Evolutionary conservation across 2,329 filamentous ascomycete species (phyloP).

Genomic region (Orbilia ellipsospora): DNA sequence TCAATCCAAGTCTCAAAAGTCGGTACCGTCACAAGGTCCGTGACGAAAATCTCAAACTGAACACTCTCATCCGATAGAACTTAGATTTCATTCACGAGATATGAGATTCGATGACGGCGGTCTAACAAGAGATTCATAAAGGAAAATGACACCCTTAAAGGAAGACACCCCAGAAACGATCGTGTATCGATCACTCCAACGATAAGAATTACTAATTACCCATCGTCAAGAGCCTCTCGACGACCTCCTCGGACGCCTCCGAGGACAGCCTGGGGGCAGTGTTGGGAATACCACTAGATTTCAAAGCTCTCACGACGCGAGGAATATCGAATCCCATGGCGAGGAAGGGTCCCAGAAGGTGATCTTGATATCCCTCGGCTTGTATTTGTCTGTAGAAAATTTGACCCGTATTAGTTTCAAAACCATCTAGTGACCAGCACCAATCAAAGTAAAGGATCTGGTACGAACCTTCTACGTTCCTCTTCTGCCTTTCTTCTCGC

Average conservation of each 20-base stretch:
- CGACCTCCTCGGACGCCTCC: slow-evolving; percentile 25
- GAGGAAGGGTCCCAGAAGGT: slow-evolving; percentile 83
- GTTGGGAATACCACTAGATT: slow-evolving; percentile 76
- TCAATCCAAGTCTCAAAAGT: no score
- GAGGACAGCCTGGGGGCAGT: slow-evolving; percentile 9
- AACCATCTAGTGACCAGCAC: no score
- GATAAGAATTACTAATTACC: background rate
- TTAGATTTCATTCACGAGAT: no score
- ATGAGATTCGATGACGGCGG: no score
- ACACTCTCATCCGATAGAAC: no score
- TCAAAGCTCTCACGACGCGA: slow-evolving; percentile 84
- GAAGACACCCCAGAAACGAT: background rate
- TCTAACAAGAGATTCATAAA: no score
- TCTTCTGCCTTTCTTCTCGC: slow-evolving; percentile 57
- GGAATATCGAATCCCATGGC: slow-evolving; percentile 92
- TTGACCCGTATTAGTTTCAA: background rate
- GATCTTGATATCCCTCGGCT: slow-evolving; percentile 80
- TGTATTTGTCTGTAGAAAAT: slow-evolving; percentile 65
- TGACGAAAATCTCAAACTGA: no score
- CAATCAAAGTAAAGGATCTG: slow-evolving; percentile 3
- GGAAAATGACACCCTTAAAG: background rate
- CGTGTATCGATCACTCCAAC: background rate
- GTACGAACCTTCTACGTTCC: slow-evolving; percentile 26
- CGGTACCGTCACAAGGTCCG: no score
- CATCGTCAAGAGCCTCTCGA: slow-evolving; percentile 32